Evolutionary conservation across 352 stramenopile genomes (phyloP), one percentile per base, ranked within the genome.

Genomic region (Phytophthora idaei): DNA sequence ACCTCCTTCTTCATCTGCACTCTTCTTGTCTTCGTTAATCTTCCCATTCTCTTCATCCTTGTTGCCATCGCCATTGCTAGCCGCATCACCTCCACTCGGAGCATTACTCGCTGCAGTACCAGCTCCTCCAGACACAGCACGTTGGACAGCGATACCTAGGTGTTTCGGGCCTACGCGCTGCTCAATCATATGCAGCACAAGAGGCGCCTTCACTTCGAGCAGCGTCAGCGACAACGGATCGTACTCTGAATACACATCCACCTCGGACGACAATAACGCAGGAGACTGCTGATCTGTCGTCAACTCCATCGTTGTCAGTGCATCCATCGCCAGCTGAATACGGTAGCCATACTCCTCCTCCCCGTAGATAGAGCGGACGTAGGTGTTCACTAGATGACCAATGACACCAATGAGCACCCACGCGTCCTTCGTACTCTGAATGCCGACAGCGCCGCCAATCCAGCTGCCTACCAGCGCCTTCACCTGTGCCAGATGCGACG

Each of bases 101-200:
- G 50, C 36, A 36, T 12, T 56, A 59, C 21, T 74, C 63, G 57
- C 53, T 27, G 54, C 58, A 36, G 51, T 25, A 14, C 50, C 60
- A 34, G 62, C 74, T 2, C 64, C 74, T 46, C 85, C 85, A 42
- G 85, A 76, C 41, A 93, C 79, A 11, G 89, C 79, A n/a, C 87
- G 85, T 54, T 95, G 87, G 21, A 95, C 87, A 15, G 87, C 80
- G 29, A 95, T 89, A 3, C 74, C 76, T 8, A 95, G 55, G 57
- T 93, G 84, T 44, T 92, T 92, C 2, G 71, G 76, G 6, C 83
- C 82, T 5, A 94, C 85, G 14, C 85, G 84, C 61, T 95, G 87
- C 53, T 95, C 87, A 54, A 95, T 92, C 87, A 95, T 95, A 63
- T 94, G 87, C n/a, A 95, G 57, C 39, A 95, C 85, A 0, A 94